Evolutionary conservation across 768 basidiomycete species (phyloP).

Genomic region (Termitomyces sp.): DNA sequence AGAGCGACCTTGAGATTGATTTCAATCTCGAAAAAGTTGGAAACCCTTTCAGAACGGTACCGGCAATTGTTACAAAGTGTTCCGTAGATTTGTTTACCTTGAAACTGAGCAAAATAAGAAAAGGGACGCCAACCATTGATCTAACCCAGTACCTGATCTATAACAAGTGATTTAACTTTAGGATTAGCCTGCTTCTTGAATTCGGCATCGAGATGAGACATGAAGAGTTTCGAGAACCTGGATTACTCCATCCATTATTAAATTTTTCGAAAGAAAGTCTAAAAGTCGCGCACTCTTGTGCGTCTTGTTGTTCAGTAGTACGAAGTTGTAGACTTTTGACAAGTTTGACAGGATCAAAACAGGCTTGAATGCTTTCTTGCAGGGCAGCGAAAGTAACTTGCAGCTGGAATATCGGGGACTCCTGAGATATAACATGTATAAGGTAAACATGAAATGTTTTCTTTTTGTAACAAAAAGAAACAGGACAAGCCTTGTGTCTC

Average conservation of each 20-base stretch:
- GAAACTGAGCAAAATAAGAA: conserved; percentile 54
- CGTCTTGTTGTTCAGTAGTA: conserved; percentile 90
- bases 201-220: conserved; percentile 82
- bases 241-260: not conserved
- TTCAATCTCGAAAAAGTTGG: conserved; percentile 86
- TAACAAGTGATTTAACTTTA: conserved; percentile 59
- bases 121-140: not conserved
- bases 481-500: conserved; percentile 28
- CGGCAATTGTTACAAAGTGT: conserved; percentile 73
- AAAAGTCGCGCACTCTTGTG: conserved; percentile 69
- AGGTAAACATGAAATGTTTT: not conserved
- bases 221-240: conserved; percentile 93
- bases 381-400: conserved; percentile 83
- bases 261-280: not conserved
- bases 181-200: conserved; percentile 76
- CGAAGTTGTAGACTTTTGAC: conserved; percentile 81
- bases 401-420: conserved; percentile 73
- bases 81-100: conserved; percentile 78
- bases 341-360: conserved; percentile 80
- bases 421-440: conserved; percentile 30
- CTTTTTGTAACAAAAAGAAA: not conserved
- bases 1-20: conserved; percentile 69
- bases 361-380: conserved; percentile 60
- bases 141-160: conserved; percentile 50
- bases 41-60: conserved; percentile 57